Evolutionary conservation across 495 filamentous ascomycete genomes (phyloP), one percentile per base, ranked within the genome.

Genomic region (Penicillium ucsense): DNA sequence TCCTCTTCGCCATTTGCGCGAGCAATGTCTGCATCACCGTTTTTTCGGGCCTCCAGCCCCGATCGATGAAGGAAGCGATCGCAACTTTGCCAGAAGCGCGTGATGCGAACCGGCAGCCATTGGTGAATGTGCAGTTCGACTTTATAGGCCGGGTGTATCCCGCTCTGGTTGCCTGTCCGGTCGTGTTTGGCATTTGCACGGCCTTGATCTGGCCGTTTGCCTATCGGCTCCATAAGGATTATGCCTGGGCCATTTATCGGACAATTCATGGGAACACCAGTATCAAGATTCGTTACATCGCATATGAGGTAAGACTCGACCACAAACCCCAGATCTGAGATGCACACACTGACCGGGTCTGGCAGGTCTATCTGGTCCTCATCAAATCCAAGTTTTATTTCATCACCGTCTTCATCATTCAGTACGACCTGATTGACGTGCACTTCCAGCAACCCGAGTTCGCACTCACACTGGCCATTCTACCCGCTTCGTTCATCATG

Each of bases 391-490:
- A 55, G 31, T 46, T 59, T 33, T 61, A 40, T 33, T 62, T 59
- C 41, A 31, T 56, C 8, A 35, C 58, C 6, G 50, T 46, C 1
- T 62, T 62, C 31, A 48, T 62, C 8, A 11, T 62, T 9, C 56
- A 62, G 9, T 62, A 62, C 31, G 42, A 49, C 12, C 38, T 59
- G 0, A 47, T 62, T 33, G 50, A 59, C 34, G 59, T 62, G 2
- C 59, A 62, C 28, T 62, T 56, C 11, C 27, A 50, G 3, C 50
- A 57, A 33, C 56, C 56, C 12, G 59, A 62, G 32, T 62, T 52
- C 29, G 38, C 46, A 3, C 36, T 62, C 1, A 62, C 59, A 7
- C 37, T 56, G 46, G 47, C 44, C 27, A 40, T 62, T 9, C 46
- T 62, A 7, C 59, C 56, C 8, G 38, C 36, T 2, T 30, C 51